phyloP scores from a whole-genome alignment of 441 rosid species.

The Syzygium malaccense region DNA sequence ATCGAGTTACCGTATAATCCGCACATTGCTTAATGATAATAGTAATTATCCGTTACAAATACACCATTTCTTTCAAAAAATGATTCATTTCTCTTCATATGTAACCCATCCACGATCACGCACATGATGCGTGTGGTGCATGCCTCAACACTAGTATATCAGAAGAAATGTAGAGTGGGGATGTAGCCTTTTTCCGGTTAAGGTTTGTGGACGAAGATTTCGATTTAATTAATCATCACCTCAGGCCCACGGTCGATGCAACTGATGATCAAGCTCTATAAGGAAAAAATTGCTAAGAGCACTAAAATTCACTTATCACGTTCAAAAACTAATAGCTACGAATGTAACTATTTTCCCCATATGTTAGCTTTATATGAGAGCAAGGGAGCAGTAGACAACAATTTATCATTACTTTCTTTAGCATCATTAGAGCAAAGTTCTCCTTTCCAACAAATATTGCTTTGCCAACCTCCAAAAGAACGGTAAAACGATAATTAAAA shows the following conservation, averaged over 20 bases:
- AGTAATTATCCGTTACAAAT: too few relatives aligned
- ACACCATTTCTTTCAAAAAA: not conserved
- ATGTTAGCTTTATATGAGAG: too few relatives aligned
- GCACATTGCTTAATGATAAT: too few relatives aligned
- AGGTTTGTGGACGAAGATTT: not conserved
- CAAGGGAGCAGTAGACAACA: too few relatives aligned
- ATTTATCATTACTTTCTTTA: too few relatives aligned
- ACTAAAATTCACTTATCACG: not conserved
- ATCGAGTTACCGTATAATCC: not conserved
- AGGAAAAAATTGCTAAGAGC: not conserved
- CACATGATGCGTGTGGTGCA: fast-evolving
- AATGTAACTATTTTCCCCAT: too few relatives aligned
- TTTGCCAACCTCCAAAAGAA: too few relatives aligned
- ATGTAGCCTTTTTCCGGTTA: too few relatives aligned
- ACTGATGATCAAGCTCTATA: not conserved
- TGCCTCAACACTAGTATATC: not conserved
- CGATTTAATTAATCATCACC: not conserved
- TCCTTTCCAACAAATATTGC: too few relatives aligned
- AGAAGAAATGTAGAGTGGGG: not conserved
- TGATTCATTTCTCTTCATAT: not conserved
- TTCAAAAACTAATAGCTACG: too few relatives aligned
- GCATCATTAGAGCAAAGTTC: too few relatives aligned
- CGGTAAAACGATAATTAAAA: too few relatives aligned
- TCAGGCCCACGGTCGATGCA: not conserved
- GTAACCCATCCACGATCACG: not conserved